phyloP scores from a whole-genome alignment of 176 grass and related monocot species.

The Carex pumila region DNA sequence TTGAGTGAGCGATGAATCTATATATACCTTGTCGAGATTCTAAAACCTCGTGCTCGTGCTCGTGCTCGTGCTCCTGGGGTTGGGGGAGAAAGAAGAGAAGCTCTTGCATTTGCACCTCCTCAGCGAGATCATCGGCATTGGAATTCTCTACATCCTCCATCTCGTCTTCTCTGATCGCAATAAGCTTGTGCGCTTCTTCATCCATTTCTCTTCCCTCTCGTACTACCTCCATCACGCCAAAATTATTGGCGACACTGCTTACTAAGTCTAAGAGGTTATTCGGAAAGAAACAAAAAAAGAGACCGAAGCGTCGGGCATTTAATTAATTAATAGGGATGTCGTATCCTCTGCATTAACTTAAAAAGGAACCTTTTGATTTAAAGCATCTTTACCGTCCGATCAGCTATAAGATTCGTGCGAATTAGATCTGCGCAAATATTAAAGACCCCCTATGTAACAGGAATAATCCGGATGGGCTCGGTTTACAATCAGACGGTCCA shows the following conservation, averaged over 20 bases:
- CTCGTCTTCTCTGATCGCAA: slow-evolving; percentile 6
- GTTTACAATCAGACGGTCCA: no score
- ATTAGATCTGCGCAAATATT: no score
- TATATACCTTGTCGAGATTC: not conserved
- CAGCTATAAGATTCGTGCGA: no score
- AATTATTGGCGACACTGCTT: no score
- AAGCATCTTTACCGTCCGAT: no score
- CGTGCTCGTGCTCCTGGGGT: not conserved
- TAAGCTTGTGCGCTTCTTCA: not conserved
- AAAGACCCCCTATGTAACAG: no score
- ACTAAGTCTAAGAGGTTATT: not conserved
- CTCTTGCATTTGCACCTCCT: slow-evolving; percentile 53
- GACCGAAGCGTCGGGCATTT: not conserved
- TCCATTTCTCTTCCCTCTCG: not conserved
- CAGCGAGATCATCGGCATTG: slow-evolving; percentile 23
- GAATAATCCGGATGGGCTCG: no score
- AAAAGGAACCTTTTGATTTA: no score
- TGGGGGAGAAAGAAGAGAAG: slow-evolving; percentile 32
- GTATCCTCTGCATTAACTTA: no score
- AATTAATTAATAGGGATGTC: no score
- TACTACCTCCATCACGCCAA: not conserved
- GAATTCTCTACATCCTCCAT: not conserved
- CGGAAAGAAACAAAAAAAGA: not conserved
- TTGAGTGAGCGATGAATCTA: not conserved
- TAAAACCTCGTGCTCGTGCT: not conserved